These are phyloP conservation scores for Scopulariopsis brevicaulis DNA, from an alignment of 2,329 filamentous ascomycete genomes.

Conservation along the genomic window DNA sequence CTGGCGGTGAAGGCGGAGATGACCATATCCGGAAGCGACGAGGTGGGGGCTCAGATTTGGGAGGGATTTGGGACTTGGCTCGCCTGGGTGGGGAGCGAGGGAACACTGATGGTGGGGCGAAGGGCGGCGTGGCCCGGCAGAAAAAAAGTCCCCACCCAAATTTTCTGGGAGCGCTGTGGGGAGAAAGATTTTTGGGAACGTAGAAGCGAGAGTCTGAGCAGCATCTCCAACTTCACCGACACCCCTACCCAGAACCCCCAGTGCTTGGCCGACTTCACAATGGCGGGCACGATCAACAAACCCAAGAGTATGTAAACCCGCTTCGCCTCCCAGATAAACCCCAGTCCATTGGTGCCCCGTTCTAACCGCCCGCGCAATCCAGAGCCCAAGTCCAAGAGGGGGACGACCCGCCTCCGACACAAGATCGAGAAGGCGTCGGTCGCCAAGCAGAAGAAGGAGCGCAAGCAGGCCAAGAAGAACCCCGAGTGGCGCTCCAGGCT, in stretches of 20 bases:
- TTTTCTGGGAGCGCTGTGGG: not conserved
- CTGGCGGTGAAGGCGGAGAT: no score
- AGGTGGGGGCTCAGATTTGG: no score
- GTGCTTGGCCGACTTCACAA: slow-evolving; percentile 14
- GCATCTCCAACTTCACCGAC: not conserved
- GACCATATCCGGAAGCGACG: no score
- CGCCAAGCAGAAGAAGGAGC: slow-evolving; percentile 82
- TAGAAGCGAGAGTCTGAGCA: not conserved
- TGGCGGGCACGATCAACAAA: slow-evolving; percentile 44
- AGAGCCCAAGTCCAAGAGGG: slow-evolving; percentile 95
- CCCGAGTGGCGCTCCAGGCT: slow-evolving; percentile 90
- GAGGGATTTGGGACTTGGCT: no score
- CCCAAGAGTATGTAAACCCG: slow-evolving; percentile 33
- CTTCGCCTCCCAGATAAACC: no score
- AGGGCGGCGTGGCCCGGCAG: slow-evolving; percentile 7
- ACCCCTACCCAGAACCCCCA: not conserved
- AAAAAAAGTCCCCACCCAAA: slow-evolving; percentile 9
- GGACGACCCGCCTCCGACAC: slow-evolving; percentile 77
- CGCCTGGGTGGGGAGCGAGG: not conserved
- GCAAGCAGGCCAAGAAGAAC: slow-evolving; percentile 89
- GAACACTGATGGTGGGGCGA: not conserved
- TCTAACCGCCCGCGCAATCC: slow-evolving; percentile 3
- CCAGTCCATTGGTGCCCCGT: not conserved
- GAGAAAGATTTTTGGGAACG: not conserved
- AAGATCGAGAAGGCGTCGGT: slow-evolving; percentile 91